Base-by-base conservation (phyloP, 208 protist species). In the Ichthyophonus hoferi region DNA sequence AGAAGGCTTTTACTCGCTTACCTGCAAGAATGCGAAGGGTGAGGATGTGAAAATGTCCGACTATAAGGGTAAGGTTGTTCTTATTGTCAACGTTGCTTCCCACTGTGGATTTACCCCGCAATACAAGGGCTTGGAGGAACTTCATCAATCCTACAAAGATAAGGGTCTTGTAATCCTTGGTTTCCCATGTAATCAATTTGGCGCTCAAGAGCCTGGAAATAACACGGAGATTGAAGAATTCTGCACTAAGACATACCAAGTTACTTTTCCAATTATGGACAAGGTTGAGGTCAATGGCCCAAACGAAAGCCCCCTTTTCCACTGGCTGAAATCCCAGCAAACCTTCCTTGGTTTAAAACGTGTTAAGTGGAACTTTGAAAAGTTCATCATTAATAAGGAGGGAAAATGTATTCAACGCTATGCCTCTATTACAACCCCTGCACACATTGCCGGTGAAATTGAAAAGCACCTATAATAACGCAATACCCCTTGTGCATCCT, bases 351-450 rank as follows among this genome's bases (percentile, higher is more conserved):
- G 77, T n/a, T 14, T 35, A n/a, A 94, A 92, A 3, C 58, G 92
- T 0, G 94, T 98, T 85, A 98, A 97, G 93, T 98, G 96, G 96
- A 98, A 98, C 92, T 98, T 97, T 92, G 96, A 96, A 1, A 96
- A 95, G 14, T 98, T 98, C 87, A 92, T 97, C 1, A 41, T 94
- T 14, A 43, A 86, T 17, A 67, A 35, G 14, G 40, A 93, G 50
- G 92, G 92, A 1, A 42, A 67, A 7, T 67, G 50, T 67, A 24
- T 67, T 7, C 14, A 7, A 7, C 50, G 50, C 50, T 67, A 67
- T 67, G 50, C 50, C 7, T 67, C 50, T 24, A 67, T 24, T 67
- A 67, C 50, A 7, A n/a, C 50, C 7, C 50, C 50, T 7, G 50
- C 7, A 24, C 24, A 7, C 50, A 67, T 67, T 7, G 50, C 50